Percentiles rank a stretch among this genome's conserved stretches.
Conservation (phyloP, 257 asterid genomes). For the Salvia miltiorrhiza region DNA sequence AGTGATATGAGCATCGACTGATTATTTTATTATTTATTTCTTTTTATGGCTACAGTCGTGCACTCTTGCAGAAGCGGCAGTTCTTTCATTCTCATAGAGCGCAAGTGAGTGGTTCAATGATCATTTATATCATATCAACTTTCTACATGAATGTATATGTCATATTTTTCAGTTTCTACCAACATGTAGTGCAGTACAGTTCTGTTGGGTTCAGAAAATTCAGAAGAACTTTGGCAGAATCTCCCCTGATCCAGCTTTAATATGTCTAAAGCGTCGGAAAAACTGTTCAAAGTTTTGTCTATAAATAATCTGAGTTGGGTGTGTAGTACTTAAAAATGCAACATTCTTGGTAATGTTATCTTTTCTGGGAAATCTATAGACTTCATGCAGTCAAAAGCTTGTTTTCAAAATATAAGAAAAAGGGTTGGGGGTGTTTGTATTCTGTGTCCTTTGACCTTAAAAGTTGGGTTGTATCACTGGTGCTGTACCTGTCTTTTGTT, state of each 20-base stretch:
- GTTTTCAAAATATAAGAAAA: conserved; percentile 2
- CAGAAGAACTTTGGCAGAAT: neutral
- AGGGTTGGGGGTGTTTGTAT: neutral
- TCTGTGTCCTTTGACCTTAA: neutral
- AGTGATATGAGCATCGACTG: conserved; percentile 7
- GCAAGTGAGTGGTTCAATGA: conserved; percentile 58
- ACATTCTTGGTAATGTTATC: conserved; percentile 1
- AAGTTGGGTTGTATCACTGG: neutral
- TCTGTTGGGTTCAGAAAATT: conserved; percentile 12
- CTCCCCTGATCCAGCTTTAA: conserved; percentile 2
- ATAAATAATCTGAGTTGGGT: neutral
- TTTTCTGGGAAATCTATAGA: neutral
- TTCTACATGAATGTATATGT: neutral
- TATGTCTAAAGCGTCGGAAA: neutral
- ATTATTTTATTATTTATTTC: neutral
- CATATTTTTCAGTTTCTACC: neutral
- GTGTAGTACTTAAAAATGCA: neutral
- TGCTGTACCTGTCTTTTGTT: conserved; percentile 2
- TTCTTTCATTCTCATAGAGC: conserved; percentile 99
- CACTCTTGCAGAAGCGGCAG: conserved; percentile 91
- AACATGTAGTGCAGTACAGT: neutral
- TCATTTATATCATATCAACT: conserved; percentile 3
- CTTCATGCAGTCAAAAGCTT: conserved; percentile 15
- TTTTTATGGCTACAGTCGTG: conserved; percentile 52
- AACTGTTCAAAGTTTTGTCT: conserved; percentile 2